These are phyloP conservation scores for Arthrinium phaeospermum DNA, from an alignment of 2,329 filamentous ascomycete species.

Conservation along the genomic window DNA sequence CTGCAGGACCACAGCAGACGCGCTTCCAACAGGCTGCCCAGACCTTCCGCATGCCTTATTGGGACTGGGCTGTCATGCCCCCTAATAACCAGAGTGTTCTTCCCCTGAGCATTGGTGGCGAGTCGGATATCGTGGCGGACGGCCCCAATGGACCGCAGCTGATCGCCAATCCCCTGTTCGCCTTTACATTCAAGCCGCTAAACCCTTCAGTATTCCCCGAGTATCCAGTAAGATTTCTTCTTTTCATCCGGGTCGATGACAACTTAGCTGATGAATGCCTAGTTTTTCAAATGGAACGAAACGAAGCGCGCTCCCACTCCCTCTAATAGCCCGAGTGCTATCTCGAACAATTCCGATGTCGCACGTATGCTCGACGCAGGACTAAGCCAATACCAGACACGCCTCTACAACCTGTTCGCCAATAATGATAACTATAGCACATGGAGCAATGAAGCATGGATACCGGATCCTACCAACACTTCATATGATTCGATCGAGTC, in stretches of 20 bases:
- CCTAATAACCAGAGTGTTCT: conserved; percentile 54
- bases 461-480: conserved; percentile 50
- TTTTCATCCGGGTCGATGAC: background rate
- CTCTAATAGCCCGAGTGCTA: conserved; percentile 45
- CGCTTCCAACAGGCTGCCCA: conserved; percentile 57
- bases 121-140: conserved; percentile 51
- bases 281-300: conserved; percentile 65
- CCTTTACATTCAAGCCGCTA: conserved; percentile 65
- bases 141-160: conserved; percentile 61
- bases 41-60: conserved; percentile 62
- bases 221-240: conserved; percentile 43
- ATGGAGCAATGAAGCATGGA: conserved; percentile 73
- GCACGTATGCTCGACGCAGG: conserved; percentile 58
- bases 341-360: conserved; percentile 65
- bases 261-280: conserved; percentile 21
- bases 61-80: conserved; percentile 62
- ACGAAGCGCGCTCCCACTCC: conserved; percentile 63
- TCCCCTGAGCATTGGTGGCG: conserved; percentile 53
- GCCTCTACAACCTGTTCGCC: conserved; percentile 71
- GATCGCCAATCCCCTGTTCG: conserved; percentile 67
- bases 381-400: conserved; percentile 60
- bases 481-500: conserved; percentile 69
- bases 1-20: conserved; percentile 49
- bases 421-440: conserved; percentile 70
- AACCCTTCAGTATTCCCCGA: conserved; percentile 63